phyloP scores from a whole-genome alignment of 2,329 filamentous ascomycete genomes.

The Stachybotrys chartarum region DNA sequence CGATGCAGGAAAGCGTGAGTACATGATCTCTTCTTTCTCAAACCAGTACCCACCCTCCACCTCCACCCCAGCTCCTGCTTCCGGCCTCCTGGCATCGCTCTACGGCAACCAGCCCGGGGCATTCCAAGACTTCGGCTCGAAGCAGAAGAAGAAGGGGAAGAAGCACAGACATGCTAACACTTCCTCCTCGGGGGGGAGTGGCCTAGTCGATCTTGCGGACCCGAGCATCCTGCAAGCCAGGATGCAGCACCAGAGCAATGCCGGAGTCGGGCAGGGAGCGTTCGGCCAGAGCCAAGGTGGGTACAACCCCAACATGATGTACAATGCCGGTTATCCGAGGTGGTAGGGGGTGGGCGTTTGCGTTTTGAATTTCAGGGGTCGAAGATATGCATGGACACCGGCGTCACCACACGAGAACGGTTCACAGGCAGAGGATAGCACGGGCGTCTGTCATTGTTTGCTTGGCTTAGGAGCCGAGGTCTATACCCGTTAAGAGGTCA shows the following conservation, averaged over 20 bases:
- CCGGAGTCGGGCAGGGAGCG: constrained; percentile 79
- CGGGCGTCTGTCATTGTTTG: too few species aligned
- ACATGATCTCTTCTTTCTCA: constrained; percentile 86
- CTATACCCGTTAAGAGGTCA: constrained; percentile 16
- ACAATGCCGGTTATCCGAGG: constrained; percentile 61
- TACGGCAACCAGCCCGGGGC: constrained; percentile 80
- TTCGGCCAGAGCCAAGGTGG: constrained; percentile 91
- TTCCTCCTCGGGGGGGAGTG: constrained; percentile 99
- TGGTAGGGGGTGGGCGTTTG: constrained; percentile 42
- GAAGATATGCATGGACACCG: too few species aligned
- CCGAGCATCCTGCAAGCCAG: constrained; percentile 98
- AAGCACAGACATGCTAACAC: constrained; percentile 99
- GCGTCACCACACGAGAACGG: too few species aligned
- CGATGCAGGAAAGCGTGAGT: constrained; percentile 97
- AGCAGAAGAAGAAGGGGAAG: constrained; percentile 99
- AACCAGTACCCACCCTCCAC: constrained; percentile 79
- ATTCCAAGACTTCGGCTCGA: constrained; percentile 87
- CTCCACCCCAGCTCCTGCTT: constrained; percentile 81
- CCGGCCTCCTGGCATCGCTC: constrained; percentile 84
- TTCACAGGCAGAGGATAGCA: too few species aligned
- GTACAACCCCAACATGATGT: constrained; percentile 86
- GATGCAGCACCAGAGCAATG: constrained; percentile 84
- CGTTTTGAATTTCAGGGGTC: constrained; percentile 6
- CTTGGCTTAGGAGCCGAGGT: constrained; percentile 9
- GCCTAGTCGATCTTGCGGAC: constrained; percentile 99